These are phyloP conservation scores for Salix purpurea DNA, from an alignment of 345 rosid genomes.

Conservation along the genomic window DNA sequence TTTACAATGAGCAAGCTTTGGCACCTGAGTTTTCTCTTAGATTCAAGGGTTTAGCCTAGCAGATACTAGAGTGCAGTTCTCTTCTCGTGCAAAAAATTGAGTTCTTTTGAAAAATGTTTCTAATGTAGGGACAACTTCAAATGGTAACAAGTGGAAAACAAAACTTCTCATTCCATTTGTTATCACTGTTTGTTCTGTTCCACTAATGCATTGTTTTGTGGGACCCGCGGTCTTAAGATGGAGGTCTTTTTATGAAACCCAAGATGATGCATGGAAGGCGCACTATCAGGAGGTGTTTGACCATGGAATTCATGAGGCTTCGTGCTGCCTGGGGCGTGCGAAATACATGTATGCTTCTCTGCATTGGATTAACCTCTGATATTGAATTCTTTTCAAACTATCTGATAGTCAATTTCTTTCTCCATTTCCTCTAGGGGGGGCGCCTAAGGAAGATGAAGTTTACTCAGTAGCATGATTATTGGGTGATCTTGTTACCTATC, in stretches of 20 bases:
- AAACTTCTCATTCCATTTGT: slow-evolving; percentile 43
- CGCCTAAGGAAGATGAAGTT: slow-evolving; percentile 79
- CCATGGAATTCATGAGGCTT: slow-evolving; percentile 86
- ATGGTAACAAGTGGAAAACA: slow-evolving; percentile 47
- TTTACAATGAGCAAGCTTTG: neutral
- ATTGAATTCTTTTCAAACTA: neutral
- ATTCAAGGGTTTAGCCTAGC: neutral
- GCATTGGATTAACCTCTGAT: slow-evolving; percentile 5
- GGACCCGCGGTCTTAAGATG: slow-evolving; percentile 80
- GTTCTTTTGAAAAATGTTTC: slow-evolving; percentile 14
- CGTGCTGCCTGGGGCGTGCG: slow-evolving; percentile 85
- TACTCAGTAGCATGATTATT: slow-evolving; percentile 72
- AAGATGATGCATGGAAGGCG: slow-evolving; percentile 90
- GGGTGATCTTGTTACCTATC: slow-evolving; percentile 91
- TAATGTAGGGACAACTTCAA: slow-evolving; percentile 40
- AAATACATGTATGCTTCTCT: slow-evolving; percentile 59
- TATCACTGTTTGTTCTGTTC: slow-evolving; percentile 44
- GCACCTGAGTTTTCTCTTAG: neutral
- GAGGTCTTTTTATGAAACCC: slow-evolving; percentile 78
- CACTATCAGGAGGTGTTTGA: slow-evolving; percentile 93
- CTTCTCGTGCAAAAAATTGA: neutral
- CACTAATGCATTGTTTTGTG: slow-evolving; percentile 61
- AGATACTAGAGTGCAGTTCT: neutral
- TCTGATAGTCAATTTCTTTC: slow-evolving; percentile 5
- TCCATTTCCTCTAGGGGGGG: slow-evolving; percentile 43